phyloP scores from a whole-genome alignment of 2,329 filamentous ascomycete species.

The Aspergillus sp. region DNA sequence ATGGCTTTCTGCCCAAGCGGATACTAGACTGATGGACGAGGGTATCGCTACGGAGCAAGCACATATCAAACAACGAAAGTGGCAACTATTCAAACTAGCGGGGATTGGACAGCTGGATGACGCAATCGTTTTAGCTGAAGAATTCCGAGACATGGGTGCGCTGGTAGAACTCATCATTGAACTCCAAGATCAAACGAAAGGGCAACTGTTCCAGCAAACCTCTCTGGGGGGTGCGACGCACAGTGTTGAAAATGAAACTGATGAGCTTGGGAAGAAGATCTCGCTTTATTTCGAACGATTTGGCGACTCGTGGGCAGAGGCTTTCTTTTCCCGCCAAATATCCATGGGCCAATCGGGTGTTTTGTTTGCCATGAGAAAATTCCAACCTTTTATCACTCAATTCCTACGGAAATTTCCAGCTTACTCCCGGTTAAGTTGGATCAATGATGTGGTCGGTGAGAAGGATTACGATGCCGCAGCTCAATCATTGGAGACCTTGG shows the following conservation, averaged over 20 bases:
- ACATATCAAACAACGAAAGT: conserved; percentile 40
- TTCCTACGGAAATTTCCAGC: conserved; percentile 70
- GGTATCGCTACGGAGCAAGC: conserved; percentile 44
- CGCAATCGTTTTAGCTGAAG: conserved; percentile 59
- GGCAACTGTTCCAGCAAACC: conserved; percentile 12
- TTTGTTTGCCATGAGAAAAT: conserved; percentile 65
- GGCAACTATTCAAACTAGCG: conserved; percentile 43
- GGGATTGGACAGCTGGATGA: conserved; percentile 52
- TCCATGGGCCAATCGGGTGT: conserved; percentile 60
- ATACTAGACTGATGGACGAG: conserved; percentile 44
- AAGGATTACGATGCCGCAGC: conserved; percentile 71
- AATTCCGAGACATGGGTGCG: conserved; percentile 58
- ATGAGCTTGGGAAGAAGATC: conserved; percentile 33
- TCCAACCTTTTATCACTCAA: conserved; percentile 67
- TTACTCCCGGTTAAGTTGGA: conserved; percentile 81
- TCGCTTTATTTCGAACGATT: conserved; percentile 47
- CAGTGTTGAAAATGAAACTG: conserved; percentile 21
- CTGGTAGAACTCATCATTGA: conserved; percentile 50
- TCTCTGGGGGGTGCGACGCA: conserved; percentile 8
- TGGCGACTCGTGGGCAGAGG: conserved; percentile 52
- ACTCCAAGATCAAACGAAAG: conserved; percentile 34
- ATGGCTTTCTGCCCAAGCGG: conserved; percentile 53
- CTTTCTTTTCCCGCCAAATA: conserved; percentile 76
- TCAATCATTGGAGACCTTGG: conserved; percentile 64
- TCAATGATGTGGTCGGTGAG: conserved; percentile 81